Percentiles rank a stretch among this genome's conserved stretches.
Evolutionary conservation across 1,284 basidiomycete genomes (phyloP).

Genomic region (Puccinia polysora): DNA sequence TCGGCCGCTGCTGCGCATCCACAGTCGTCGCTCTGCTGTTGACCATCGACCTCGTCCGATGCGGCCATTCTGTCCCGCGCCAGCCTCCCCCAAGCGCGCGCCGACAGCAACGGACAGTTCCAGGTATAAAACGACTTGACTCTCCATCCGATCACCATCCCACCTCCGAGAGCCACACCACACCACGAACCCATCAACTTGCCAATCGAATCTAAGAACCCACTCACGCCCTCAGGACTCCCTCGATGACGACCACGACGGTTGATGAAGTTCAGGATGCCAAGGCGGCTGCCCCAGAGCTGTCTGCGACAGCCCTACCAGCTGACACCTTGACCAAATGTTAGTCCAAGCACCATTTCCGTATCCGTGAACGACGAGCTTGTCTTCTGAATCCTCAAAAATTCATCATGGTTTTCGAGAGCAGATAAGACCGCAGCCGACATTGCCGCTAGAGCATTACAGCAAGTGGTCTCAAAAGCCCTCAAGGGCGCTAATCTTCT

Average conservation of each 20-base stretch:
- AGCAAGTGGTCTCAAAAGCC: slow-evolving; percentile 42
- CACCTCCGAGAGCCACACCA: too few species aligned
- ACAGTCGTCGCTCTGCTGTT: too few species aligned
- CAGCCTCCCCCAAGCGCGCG: neutral
- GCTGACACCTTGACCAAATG: slow-evolving; percentile 41
- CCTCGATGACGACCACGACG: slow-evolving; percentile 6
- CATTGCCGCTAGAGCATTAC: slow-evolving; percentile 37
- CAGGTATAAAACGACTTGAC: neutral
- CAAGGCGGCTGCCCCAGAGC: neutral
- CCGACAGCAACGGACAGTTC: neutral
- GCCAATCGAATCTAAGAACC: neutral
- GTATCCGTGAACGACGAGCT: neutral
- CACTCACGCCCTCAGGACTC: neutral
- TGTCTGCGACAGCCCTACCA: slow-evolving; percentile 29
- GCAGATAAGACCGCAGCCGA: slow-evolving; percentile 43
- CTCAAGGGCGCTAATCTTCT: slow-evolving; percentile 22
- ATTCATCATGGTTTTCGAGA: neutral
- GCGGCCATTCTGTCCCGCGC: neutral
- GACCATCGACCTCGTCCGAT: neutral
- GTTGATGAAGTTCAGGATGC: neutral
- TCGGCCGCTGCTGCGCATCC: too few species aligned
- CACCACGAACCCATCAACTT: neutral
- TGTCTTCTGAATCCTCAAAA: neutral
- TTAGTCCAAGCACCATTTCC: neutral
- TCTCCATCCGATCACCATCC: too few species aligned